Percentiles rank a stretch among this genome's conserved stretches.
Evolutionary conservation across 2,329 filamentous ascomycete genomes (phyloP).

Genomic region (Blastomyces emzantsi): DNA sequence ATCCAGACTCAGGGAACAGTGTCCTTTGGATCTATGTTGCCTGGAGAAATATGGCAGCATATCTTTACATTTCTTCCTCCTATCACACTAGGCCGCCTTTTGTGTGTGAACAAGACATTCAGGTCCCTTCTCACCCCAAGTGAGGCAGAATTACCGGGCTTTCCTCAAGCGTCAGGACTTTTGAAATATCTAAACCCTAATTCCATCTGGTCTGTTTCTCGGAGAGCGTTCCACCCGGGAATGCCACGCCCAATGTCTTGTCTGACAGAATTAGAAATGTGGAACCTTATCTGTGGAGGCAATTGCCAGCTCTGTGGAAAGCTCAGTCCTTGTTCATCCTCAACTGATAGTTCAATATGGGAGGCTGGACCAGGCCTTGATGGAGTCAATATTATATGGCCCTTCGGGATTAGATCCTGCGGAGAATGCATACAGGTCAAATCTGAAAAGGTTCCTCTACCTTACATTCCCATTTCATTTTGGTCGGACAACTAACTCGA

Average conservation of each 20-base stretch:
- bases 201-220: conserved; percentile 60
- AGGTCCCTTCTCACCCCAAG: conserved; percentile 49
- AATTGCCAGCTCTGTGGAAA: conserved; percentile 61
- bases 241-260: conserved; percentile 60
- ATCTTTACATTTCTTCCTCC: conserved; percentile 60
- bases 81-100: conserved; percentile 53
- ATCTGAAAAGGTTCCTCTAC: conserved; percentile 54
- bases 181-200: conserved; percentile 47
- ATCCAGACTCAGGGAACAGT: background rate
- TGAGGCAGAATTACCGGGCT: conserved; percentile 26
- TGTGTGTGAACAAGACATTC: conserved; percentile 60
- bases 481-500: conserved; percentile 20
- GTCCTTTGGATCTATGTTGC: conserved; percentile 33
- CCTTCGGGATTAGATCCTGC: conserved; percentile 60
- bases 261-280: conserved; percentile 66
- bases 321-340: conserved; percentile 18
- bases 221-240: conserved; percentile 54
- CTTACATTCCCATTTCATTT: conserved; percentile 14
- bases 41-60: conserved; percentile 59
- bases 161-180: conserved; percentile 25
- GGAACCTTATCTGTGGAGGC: conserved; percentile 55
- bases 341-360: conserved; percentile 38
- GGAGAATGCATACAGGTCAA: conserved; percentile 53
- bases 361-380: conserved; percentile 53
- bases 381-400: conserved; percentile 58